Base-by-base conservation (phyloP, 306 rosid species). In the Purshia tridentata region DNA sequence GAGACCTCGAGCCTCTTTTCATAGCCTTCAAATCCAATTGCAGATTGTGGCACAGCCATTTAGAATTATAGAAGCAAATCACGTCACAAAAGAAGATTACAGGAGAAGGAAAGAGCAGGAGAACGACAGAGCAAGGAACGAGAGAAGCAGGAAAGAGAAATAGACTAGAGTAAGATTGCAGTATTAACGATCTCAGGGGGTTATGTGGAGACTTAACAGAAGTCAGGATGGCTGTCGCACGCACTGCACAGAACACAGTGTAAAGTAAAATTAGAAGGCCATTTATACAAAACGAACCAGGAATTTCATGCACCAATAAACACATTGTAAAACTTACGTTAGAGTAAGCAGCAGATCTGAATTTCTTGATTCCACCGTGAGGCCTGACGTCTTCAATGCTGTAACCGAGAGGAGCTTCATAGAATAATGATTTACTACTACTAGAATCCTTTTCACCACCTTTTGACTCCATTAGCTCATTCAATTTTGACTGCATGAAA, bases 341-440 rank as follows among this genome's bases (percentile, higher is more conserved):
- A 77, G 98, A 94, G 97, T 94, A 94, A 37, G 96, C 98, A 94
- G 98, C 91, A 8, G 97, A 86, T 94, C 92, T 76, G 97, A 86
- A 94, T 49, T 94, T 94, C 91, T 88, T 87, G 90, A 91, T 90
- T 85, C 98, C 98, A 86, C 97, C 97, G 91, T 89, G 74, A 20
- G 98, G 98, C 53, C 97, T 86, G 64, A 94, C 73, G 90, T 94
- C 98, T 91, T 94, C 98, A 83, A 86, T 94, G 94, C 83, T 89
- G 86, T 94, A 94, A 44, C 81, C 97, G 35, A 94, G 97, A 74
- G 98, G 98, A 78, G 96, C 96, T 89, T 94, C 98, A 86, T 91
- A 94, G 45, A 76, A 79, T 19, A 80, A 83, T 69, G 92, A 84
- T 19, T 77, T 89, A 87, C 90, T 88, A 90, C 93, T 89, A 75